Evolutionary conservation across 768 basidiomycete genomes (phyloP).

Genomic region (Amanita muscaria): DNA sequence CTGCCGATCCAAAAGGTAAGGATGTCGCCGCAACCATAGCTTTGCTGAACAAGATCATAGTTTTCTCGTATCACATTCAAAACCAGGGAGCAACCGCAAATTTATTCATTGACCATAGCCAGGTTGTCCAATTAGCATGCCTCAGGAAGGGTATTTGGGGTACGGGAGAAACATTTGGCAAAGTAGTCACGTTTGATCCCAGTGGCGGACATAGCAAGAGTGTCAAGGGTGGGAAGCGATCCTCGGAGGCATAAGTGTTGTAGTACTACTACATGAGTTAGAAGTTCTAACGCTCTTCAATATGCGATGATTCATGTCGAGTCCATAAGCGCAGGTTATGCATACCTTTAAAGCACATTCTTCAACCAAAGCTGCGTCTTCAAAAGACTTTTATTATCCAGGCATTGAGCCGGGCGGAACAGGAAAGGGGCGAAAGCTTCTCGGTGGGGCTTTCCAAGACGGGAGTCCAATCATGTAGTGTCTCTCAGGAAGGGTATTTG

Average conservation of each 20-base stretch:
- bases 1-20: conserved; percentile 28
- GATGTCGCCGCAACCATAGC: background rate
- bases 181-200: conserved; percentile 29
- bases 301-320: too few species aligned
- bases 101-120: conserved; percentile 36
- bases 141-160: conserved; percentile 37
- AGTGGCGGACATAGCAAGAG: background rate
- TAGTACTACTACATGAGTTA: too few species aligned
- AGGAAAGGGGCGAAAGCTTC: too few species aligned
- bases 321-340: too few species aligned
- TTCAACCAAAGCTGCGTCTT: too few species aligned
- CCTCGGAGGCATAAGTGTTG: background rate
- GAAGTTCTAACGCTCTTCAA: too few species aligned
- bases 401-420: too few species aligned
- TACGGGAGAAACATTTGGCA: conserved; percentile 33
- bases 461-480: too few species aligned
- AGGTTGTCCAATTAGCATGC: conserved; percentile 36
- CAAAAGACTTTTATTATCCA: too few species aligned
- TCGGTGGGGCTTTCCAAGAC: too few species aligned
- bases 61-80: conserved; percentile 37
- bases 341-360: too few species aligned
- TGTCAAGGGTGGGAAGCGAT: background rate
- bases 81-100: conserved; percentile 34
- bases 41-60: conserved; percentile 8
- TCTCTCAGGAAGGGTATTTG: conserved; percentile 36